Conservation (phyloP, 345 rosid genomes). For the Acer yangbiense region DNA sequence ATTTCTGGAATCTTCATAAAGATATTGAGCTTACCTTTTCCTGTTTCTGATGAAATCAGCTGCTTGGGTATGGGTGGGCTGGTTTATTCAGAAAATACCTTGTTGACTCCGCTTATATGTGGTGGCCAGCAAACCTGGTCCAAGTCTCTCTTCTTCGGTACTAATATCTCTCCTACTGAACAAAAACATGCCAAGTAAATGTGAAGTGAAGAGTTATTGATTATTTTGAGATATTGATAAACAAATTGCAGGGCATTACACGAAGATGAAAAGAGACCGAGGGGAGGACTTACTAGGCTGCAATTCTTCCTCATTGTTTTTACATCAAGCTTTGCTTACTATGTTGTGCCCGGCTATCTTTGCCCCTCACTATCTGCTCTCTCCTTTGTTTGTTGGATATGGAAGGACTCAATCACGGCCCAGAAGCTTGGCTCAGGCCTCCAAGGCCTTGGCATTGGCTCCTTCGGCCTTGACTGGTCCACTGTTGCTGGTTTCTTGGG, state of each 20-base stretch:
- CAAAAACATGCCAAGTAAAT: background rate
- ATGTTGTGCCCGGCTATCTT: constrained; percentile 46
- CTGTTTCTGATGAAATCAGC: background rate
- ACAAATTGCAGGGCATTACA: constrained; percentile 42
- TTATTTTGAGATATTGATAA: background rate
- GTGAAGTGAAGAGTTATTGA: background rate
- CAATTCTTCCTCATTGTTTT: constrained; percentile 52
- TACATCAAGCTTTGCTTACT: constrained; percentile 49
- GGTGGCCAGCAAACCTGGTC: constrained; percentile 58
- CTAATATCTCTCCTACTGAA: background rate
- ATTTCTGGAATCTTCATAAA: background rate
- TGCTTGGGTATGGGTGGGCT: constrained; percentile 53
- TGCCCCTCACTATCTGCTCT: constrained; percentile 49
- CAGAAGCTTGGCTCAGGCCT: constrained; percentile 4
- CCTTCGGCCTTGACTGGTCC: constrained; percentile 2
- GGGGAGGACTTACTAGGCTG: constrained; percentile 45
- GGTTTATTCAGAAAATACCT: constrained; percentile 48
- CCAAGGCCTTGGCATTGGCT: constrained; percentile 8
- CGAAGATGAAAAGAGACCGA: constrained; percentile 40
- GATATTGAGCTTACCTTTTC: background rate
- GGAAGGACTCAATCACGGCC: background rate
- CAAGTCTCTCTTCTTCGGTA: constrained; percentile 58
- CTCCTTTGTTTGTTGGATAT: constrained; percentile 40
- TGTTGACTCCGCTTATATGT: constrained; percentile 53
- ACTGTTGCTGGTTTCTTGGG: constrained; percentile 6